A percentile compares a stretch with the other conserved stretches of the same genome.
These are phyloP conservation scores for Pythium aristosporum DNA, from an alignment of 352 stramenopile species.

Conservation along the genomic window DNA sequence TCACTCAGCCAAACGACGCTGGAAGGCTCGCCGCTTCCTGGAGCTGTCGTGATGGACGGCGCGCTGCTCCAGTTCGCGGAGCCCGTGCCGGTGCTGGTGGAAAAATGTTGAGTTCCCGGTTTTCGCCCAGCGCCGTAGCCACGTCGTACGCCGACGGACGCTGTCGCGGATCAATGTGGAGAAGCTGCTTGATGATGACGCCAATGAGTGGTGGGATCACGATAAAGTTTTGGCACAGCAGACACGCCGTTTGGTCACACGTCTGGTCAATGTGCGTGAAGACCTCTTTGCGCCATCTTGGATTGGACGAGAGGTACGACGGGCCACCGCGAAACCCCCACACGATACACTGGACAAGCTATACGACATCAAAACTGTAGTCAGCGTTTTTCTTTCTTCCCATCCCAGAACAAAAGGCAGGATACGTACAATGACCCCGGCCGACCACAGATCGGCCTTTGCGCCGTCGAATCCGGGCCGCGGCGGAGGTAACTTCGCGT, in stretches of 20 bases:
- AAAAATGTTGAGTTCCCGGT: constrained; percentile 58
- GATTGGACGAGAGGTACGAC: constrained; percentile 60
- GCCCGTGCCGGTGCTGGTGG: constrained; percentile 21
- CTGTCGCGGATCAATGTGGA: constrained; percentile 64
- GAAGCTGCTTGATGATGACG: constrained; percentile 74
- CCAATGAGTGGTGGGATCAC: constrained; percentile 72
- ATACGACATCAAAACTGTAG: constrained; percentile 14
- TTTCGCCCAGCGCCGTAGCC: constrained; percentile 64
- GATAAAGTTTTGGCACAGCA: constrained; percentile 81
- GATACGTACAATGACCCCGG: constrained; percentile 72
- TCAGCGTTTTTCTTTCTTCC: background rate
- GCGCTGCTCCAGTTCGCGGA: background rate
- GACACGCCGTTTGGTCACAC: constrained; percentile 54
- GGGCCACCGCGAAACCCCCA: constrained; percentile 75
- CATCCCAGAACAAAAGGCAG: background rate
- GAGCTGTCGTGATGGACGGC: background rate
- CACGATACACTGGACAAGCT: constrained; percentile 79
- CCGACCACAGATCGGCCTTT: constrained; percentile 75
- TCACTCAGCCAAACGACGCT: constrained; percentile 23
- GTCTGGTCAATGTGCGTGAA: constrained; percentile 72
- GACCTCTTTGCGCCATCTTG: constrained; percentile 63
- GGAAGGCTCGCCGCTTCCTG: constrained; percentile 25
- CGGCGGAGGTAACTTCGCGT: constrained; percentile 54
- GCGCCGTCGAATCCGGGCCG: constrained; percentile 73
- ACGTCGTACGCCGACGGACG: constrained; percentile 76